Conservation (phyloP, 2,329 filamentous ascomycete genomes). For the Ascochyta pisi region DNA sequence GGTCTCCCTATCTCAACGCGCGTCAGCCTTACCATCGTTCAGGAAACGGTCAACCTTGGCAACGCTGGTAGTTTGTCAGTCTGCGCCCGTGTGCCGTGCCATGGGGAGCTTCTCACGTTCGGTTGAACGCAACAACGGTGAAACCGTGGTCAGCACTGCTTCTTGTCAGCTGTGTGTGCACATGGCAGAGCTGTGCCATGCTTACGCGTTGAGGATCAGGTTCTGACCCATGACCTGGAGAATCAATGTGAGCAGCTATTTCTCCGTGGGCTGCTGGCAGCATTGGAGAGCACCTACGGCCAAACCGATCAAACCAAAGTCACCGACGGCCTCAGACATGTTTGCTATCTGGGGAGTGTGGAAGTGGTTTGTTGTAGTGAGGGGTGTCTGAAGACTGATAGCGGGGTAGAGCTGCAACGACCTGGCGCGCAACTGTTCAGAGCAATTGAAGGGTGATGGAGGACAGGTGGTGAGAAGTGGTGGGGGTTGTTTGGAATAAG, state of each 20-base stretch:
- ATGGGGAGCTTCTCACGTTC: constrained; percentile 62
- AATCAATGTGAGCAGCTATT: constrained; percentile 27
- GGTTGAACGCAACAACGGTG: constrained; percentile 98
- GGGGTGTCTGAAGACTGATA: constrained; percentile 28
- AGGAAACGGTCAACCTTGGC: constrained; percentile 97
- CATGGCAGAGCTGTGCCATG: constrained; percentile 22
- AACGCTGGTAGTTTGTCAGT: constrained; percentile 57
- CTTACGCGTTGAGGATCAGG: constrained; percentile 62
- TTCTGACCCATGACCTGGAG: constrained; percentile 58
- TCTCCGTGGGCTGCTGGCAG: background rate
- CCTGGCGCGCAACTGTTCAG: constrained; percentile 38
- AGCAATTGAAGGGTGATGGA: constrained; percentile 36
- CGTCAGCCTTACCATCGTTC: constrained; percentile 62
- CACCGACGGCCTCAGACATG: constrained; percentile 54
- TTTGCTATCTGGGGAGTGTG: constrained; percentile 25
- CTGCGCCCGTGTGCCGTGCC: background rate
- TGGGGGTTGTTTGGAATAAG: constrained; percentile 45
- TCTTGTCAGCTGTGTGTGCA: constrained; percentile 36
- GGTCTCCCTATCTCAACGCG: background rate
- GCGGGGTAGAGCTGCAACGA: constrained; percentile 42
- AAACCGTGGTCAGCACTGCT: constrained; percentile 69
- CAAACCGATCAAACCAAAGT: constrained; percentile 60
- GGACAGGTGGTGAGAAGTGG: constrained; percentile 29
- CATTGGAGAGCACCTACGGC: constrained; percentile 45
- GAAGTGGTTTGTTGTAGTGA: constrained; percentile 13